Percentiles rank a stretch among this genome's conserved stretches.
Conservation (phyloP, 2,329 filamentous ascomycete genomes). For the Pseudogymnoascus sp. region DNA sequence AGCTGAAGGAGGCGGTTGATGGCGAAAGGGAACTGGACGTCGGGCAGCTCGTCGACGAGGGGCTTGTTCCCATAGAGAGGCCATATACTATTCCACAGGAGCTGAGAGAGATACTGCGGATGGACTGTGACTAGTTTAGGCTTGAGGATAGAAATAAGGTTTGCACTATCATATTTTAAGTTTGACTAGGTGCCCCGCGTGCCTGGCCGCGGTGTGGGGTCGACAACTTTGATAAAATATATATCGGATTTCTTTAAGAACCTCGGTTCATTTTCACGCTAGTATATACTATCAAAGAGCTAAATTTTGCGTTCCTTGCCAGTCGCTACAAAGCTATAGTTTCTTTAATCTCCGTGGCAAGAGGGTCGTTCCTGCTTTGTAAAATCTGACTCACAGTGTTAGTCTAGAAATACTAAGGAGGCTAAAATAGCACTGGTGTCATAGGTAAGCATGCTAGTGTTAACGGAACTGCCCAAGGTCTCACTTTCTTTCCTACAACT, state of each 20-base stretch:
- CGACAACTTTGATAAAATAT: background rate
- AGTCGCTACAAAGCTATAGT: background rate
- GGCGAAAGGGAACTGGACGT: conserved; percentile 31
- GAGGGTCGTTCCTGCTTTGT: background rate
- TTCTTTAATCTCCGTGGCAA: background rate
- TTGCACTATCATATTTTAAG: background rate
- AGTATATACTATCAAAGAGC: background rate
- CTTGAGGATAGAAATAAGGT: background rate
- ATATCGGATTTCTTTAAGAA: background rate
- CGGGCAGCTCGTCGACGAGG: conserved; percentile 32
- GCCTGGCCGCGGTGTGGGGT: background rate
- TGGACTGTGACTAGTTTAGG: conserved; percentile 21
- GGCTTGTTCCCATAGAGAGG: conserved; percentile 40
- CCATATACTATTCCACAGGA: conserved; percentile 37
- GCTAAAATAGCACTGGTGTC: background rate
- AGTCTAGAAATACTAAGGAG: background rate
- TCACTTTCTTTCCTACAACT: background rate
- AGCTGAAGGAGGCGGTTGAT: conserved; percentile 39
- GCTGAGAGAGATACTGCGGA: conserved; percentile 29
- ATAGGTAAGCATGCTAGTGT: too few species aligned
- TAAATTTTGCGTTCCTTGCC: background rate
- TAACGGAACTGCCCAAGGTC: background rate
- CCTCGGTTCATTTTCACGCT: background rate
- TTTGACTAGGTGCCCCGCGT: background rate
- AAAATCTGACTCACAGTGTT: background rate